Evolutionary conservation across 2,329 filamentous ascomycete genomes (phyloP).

Genomic region (Pleochaeta shiraiana): DNA sequence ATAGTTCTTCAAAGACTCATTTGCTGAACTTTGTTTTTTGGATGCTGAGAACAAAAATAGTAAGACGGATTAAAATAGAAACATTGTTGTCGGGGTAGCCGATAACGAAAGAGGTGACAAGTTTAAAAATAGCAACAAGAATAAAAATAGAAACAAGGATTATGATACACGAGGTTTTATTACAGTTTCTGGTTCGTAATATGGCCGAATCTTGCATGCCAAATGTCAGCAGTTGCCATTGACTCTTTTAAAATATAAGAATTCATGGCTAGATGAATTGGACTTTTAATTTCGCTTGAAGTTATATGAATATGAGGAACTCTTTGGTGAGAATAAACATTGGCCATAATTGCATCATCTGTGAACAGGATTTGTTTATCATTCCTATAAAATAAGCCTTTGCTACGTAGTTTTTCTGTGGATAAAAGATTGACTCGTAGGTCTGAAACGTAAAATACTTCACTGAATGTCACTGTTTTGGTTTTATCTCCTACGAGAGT

Average conservation of each 20-base stretch:
- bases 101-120: no score
- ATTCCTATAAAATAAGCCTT: slow-evolving; percentile 1
- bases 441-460: background rate
- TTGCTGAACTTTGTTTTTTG: no score
- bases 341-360: background rate
- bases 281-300: background rate
- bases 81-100: no score
- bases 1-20: no score
- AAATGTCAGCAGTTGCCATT: background rate
- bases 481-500: slow-evolving; percentile 1
- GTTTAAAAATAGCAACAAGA: no score
- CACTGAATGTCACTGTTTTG: background rate
- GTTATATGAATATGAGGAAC: background rate
- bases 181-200: background rate
- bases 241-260: background rate
- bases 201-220: background rate
- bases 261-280: background rate
- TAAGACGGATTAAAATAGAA: no score
- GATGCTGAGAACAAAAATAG: no score
- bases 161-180: no score
- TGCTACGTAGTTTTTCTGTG: slow-evolving; percentile 1
- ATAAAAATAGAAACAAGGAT: no score
- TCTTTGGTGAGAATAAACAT: background rate
- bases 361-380: slow-evolving; percentile 1
- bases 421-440: background rate